These are phyloP conservation scores for Colletotrichum graminicola DNA, from an alignment of 2,329 filamentous ascomycete genomes.

Conservation along the genomic window DNA sequence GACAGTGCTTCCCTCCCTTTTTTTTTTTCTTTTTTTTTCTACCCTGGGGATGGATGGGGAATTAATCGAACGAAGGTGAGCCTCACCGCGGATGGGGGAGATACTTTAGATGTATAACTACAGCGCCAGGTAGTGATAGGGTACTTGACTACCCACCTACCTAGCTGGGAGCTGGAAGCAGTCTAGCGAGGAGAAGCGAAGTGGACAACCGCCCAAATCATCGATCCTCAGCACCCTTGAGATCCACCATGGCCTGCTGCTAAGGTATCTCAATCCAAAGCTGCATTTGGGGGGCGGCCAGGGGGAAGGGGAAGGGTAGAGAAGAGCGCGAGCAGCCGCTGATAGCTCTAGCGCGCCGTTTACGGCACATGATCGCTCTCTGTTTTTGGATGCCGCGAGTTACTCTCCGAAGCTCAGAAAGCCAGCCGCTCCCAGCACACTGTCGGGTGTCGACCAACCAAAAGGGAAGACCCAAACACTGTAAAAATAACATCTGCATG, in stretches of 20 bases:
- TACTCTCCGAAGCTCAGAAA: slow-evolving; percentile 18
- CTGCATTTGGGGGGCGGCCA: slow-evolving; percentile 10
- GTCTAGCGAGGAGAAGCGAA: slow-evolving; percentile 9
- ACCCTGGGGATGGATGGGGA: slow-evolving; percentile 33
- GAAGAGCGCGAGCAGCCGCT: slow-evolving; percentile 21
- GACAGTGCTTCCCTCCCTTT: slow-evolving; percentile 27
- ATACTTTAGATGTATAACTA: slow-evolving; percentile 27
- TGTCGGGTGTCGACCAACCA: background rate
- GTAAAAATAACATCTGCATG: slow-evolving; percentile 26
- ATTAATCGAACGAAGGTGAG: slow-evolving; percentile 35
- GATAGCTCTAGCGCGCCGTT: slow-evolving; percentile 31
- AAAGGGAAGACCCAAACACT: background rate
- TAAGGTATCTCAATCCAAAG: background rate
- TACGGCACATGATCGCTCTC: slow-evolving; percentile 36
- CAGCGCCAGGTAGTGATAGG: background rate
- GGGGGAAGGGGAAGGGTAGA: slow-evolving; percentile 3
- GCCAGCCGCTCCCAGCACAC: slow-evolving; percentile 3
- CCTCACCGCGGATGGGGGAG: slow-evolving; percentile 37
- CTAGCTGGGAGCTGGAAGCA: slow-evolving; percentile 18
- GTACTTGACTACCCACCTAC: slow-evolving; percentile 16
- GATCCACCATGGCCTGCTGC: slow-evolving; percentile 23
- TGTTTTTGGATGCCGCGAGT: slow-evolving; percentile 23
- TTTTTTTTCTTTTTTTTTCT: slow-evolving; percentile 36
- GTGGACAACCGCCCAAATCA: slow-evolving; percentile 33
- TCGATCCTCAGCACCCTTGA: slow-evolving; percentile 19